A percentile compares a stretch with the other conserved stretches of the same genome.
These are phyloP conservation scores for Pseudogymnoascus sp. DNA, from an alignment of 2,329 filamentous ascomycete genomes.

Conservation along the genomic window DNA sequence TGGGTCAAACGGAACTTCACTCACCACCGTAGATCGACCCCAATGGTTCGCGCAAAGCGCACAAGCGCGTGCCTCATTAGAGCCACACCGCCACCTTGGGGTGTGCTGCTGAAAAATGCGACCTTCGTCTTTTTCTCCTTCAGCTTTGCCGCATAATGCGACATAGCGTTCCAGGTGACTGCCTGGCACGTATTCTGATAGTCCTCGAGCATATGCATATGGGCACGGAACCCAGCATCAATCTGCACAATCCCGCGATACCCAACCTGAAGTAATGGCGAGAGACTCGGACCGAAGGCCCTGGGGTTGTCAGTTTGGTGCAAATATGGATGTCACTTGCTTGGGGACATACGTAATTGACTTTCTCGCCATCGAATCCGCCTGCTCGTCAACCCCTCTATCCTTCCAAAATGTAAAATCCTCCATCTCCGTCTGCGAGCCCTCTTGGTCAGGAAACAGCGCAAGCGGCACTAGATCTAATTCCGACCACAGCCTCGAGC, in stretches of 20 bases:
- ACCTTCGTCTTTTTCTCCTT: constrained; percentile 48
- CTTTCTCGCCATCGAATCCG: constrained; percentile 73
- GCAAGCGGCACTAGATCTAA: constrained; percentile 69
- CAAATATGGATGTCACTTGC: constrained; percentile 12
- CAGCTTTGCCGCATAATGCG: constrained; percentile 46
- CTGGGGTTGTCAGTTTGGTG: constrained; percentile 31
- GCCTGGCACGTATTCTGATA: constrained; percentile 44
- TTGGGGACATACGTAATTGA: constrained; percentile 54
- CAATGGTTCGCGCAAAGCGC: constrained; percentile 58
- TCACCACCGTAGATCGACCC: constrained; percentile 67
- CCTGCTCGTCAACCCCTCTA: constrained; percentile 68
- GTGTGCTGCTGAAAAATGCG: constrained; percentile 57
- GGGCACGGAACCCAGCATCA: constrained; percentile 43
- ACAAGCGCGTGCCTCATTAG: constrained; percentile 62
- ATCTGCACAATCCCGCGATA: constrained; percentile 50
- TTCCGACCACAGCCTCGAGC: constrained; percentile 65
- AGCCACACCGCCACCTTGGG: constrained; percentile 57
- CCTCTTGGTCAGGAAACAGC: constrained; percentile 40
- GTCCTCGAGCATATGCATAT: constrained; percentile 41
- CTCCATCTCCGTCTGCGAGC: constrained; percentile 28
- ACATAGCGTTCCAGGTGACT: constrained; percentile 47
- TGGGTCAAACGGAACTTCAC: constrained; percentile 21
- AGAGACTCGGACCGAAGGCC: constrained; percentile 63
- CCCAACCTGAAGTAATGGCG: constrained; percentile 57
- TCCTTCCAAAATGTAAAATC: constrained; percentile 38